A percentile compares a stretch with the other conserved stretches of the same genome.
Conservation (phyloP, 2,329 filamentous ascomycete species). For the Fusarium sp. region DNA sequence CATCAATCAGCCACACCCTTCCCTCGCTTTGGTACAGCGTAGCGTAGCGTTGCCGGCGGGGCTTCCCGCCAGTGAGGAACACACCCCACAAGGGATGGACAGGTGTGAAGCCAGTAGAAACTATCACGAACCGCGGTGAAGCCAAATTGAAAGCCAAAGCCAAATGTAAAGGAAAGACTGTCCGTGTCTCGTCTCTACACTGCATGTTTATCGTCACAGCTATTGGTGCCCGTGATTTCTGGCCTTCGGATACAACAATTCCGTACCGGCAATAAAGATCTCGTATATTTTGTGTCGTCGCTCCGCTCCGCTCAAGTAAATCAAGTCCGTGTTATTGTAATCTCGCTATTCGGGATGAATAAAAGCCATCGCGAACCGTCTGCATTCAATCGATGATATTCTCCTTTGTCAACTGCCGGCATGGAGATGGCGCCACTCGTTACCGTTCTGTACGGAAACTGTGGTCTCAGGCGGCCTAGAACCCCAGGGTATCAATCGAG, state of each 20-base stretch:
- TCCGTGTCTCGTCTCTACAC: conserved; percentile 14
- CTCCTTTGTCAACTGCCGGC: conserved; percentile 28
- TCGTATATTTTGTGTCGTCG: neutral
- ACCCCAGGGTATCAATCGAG: conserved; percentile 3
- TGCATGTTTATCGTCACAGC: neutral
- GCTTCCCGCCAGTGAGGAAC: conserved; percentile 41
- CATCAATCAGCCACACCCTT: conserved; percentile 45
- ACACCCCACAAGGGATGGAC: conserved; percentile 30
- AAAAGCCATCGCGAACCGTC: neutral
- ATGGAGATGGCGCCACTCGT: conserved; percentile 26
- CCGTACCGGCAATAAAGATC: neutral
- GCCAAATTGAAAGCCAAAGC: conserved; percentile 3
- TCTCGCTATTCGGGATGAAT: conserved; percentile 1
- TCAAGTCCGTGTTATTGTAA: neutral
- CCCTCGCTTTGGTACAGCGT: neutral
- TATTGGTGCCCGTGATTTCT: neutral
- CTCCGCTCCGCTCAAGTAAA: neutral
- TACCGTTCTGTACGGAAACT: conserved; percentile 4
- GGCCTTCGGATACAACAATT: neutral
- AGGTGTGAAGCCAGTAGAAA: conserved; percentile 12
- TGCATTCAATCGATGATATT: neutral
- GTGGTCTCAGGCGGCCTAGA: conserved; percentile 31
- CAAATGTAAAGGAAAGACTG: neutral
- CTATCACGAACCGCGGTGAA: conserved; percentile 35
- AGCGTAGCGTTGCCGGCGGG: conserved; percentile 21